phyloP scores from a whole-genome alignment of 1,139 yeast species.

The Yarrowia galli region DNA sequence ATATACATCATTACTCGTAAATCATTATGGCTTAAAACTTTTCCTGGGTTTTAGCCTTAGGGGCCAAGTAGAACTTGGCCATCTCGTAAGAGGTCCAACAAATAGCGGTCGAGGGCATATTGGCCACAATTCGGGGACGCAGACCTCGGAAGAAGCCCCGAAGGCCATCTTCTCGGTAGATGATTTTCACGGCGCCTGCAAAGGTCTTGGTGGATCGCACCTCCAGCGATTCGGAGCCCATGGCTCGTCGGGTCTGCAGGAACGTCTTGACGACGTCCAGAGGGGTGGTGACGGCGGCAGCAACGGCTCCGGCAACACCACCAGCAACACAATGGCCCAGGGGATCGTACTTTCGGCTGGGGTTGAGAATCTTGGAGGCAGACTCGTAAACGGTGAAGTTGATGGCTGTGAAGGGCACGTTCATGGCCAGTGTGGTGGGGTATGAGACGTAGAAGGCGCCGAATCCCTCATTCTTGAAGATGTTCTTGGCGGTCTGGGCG shows the following conservation, averaged over 20 bases:
- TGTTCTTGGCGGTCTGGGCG: conserved; percentile 53
- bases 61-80: conserved; percentile 74
- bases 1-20: conserved; percentile 39
- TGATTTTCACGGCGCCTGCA: conserved; percentile 71
- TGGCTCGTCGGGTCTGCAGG: conserved; percentile 67
- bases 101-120: conserved; percentile 96
- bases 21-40: conserved; percentile 39
- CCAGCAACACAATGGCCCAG: conserved; percentile 92
- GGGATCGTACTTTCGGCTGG: conserved; percentile 82
- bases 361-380: conserved; percentile 77
- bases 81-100: conserved; percentile 98
- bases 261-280: conserved; percentile 94
- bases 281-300: conserved; percentile 96
- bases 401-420: conserved; percentile 94
- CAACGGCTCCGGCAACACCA: conserved; percentile 93
- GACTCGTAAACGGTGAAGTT: conserved; percentile 95
- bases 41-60: conserved; percentile 6
- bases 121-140: conserved; percentile 89
- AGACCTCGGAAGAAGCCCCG: conserved; percentile 82
- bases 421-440: conserved; percentile 93
- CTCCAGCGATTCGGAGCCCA: conserved; percentile 45
- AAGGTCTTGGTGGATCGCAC: conserved; percentile 73
- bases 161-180: conserved; percentile 70
- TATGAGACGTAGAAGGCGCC: conserved; percentile 88
- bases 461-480: conserved; percentile 79